These are phyloP conservation scores for Cercospora sp. DNA, from an alignment of 2,329 filamentous ascomycete species.

Conservation along the genomic window DNA sequence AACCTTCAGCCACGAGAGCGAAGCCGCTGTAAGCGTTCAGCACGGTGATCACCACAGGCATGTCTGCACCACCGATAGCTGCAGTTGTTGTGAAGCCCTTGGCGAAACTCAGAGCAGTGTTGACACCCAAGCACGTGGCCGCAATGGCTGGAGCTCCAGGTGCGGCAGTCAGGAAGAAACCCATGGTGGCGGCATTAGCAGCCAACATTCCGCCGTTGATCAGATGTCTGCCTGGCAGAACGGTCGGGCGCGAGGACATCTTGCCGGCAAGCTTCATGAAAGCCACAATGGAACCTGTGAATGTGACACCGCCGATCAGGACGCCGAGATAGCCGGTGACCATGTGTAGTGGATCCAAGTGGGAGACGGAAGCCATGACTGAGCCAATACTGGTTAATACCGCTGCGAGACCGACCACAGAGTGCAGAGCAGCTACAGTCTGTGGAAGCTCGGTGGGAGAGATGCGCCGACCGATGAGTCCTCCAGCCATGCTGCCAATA, in stretches of 20 bases:
- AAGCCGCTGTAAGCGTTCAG: slow-evolving; percentile 90
- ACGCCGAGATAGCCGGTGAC: slow-evolving; percentile 85
- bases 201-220: slow-evolving; percentile 74
- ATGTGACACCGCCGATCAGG: slow-evolving; percentile 78
- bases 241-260: slow-evolving; percentile 75
- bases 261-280: slow-evolving; percentile 82
- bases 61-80: slow-evolving; percentile 89
- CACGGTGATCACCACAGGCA: slow-evolving; percentile 89
- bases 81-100: slow-evolving; percentile 87
- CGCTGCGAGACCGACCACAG: slow-evolving; percentile 83
- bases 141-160: slow-evolving; percentile 77
- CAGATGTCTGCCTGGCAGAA: slow-evolving; percentile 71
- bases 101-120: slow-evolving; percentile 73
- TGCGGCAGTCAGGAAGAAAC: slow-evolving; percentile 77
- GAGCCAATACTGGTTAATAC: slow-evolving; percentile 86
- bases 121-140: slow-evolving; percentile 73
- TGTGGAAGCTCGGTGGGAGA: slow-evolving; percentile 86
- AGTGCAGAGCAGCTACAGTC: slow-evolving; percentile 85
- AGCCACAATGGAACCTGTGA: slow-evolving; percentile 86
- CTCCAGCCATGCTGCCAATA: slow-evolving; percentile 67
- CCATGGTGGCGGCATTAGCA: slow-evolving; percentile 79
- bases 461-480: slow-evolving; percentile 80
- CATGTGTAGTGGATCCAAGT: slow-evolving; percentile 76
- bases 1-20: slow-evolving; percentile 82
- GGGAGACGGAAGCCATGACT: slow-evolving; percentile 67